Percentiles rank a stretch among this genome's conserved stretches.
These are phyloP conservation scores for Suillus subaureus DNA, from an alignment of 768 basidiomycete species.

Conservation along the genomic window DNA sequence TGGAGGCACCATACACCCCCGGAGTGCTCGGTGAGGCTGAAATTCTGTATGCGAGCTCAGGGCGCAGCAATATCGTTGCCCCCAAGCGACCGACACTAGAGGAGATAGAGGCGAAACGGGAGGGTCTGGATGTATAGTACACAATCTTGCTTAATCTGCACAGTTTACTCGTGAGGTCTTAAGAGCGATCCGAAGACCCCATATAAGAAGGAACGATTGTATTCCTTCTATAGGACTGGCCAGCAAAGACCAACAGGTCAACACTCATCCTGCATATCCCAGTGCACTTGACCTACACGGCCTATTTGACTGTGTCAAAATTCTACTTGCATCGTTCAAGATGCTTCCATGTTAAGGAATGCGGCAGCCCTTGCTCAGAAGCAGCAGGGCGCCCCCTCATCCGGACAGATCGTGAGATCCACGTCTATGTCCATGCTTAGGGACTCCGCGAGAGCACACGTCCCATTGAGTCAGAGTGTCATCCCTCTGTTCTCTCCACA, in stretches of 20 bases:
- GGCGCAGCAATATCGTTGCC: slow-evolving; percentile 46
- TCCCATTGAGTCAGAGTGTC: too few relatives aligned
- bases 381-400: too few relatives aligned
- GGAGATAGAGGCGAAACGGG: slow-evolving; percentile 22
- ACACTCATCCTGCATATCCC: neutral
- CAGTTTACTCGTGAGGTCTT: slow-evolving; percentile 20
- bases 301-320: neutral
- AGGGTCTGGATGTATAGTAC: slow-evolving; percentile 27
- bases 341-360: too few relatives aligned
- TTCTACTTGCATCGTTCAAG: neutral
- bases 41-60: slow-evolving; percentile 69
- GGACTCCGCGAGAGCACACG: too few relatives aligned
- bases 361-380: too few relatives aligned
- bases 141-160: slow-evolving; percentile 27
- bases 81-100: slow-evolving; percentile 33
- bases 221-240: neutral
- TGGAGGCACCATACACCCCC: slow-evolving; percentile 52
- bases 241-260: neutral
- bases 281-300: neutral
- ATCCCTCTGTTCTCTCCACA: neutral
- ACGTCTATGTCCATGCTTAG: neutral
- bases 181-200: neutral
- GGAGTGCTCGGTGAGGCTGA: slow-evolving; percentile 63
- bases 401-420: neutral
- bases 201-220: neutral